Evolutionary conservation across 2,329 filamentous ascomycete genomes (phyloP), one percentile per base, ranked within the genome.

Genomic region (Fusarium luffae): DNA sequence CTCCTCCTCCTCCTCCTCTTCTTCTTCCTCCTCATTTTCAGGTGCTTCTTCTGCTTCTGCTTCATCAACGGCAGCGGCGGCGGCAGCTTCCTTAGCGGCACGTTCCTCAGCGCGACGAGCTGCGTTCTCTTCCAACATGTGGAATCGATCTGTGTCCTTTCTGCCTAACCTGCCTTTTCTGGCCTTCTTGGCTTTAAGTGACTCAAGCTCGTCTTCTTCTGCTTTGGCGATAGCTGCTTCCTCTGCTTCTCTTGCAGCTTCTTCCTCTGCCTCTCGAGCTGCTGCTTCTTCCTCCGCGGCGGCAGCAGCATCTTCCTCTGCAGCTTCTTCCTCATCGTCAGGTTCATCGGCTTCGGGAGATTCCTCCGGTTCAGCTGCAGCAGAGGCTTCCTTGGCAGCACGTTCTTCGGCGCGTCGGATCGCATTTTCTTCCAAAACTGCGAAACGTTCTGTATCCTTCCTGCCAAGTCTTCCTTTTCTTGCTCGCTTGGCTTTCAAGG

Each of bases 151-250:
- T 7, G 63, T 64, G 23, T 74, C 72, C 34, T 74, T 74, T 37
- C 61, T 68, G 16, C 72, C 72, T 28, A 74, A 54, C 13, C 64
- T 71, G 43, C 73, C 72, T 67, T 82, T 81, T 73, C 82, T 84
- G 30, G 46, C 62, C 30, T 69, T 77, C 64, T 75, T 77, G 13
- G 78, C 80, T 52, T 80, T 78, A 49, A 79, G 77, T 13, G 77
- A 77, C 12, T 78, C 79, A n/a, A 81, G 81, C 71, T 85, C 82
- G 25, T 81, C 79, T 12, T 79, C 81, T 58, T 84, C 54, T 54
- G 66, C 68, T 28, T 60, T 57, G 7, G 58, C 60, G n/a, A 62
- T 58, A 8, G 78, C 77, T 28, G 76, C 68, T 34, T 78, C 74
- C 59, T 79, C 57, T 19, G 62, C 55, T 34, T 67, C 56, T 18